These are phyloP conservation scores for Chamaenerion angustifolium DNA, from an alignment of 345 rosid genomes.

Conservation along the genomic window DNA sequence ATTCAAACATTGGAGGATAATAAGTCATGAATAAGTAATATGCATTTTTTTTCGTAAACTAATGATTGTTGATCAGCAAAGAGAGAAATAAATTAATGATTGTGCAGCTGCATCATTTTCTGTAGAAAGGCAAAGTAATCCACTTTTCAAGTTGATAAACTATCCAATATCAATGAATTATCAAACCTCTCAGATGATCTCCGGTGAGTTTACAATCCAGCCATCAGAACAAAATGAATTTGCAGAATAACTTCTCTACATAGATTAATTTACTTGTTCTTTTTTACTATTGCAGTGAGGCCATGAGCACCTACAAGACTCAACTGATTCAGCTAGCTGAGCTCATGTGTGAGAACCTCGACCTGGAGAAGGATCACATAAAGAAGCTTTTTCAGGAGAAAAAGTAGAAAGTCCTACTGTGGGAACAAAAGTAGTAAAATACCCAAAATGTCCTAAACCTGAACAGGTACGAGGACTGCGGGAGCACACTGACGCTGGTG, in stretches of 20 bases:
- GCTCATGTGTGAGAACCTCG: slow-evolving; percentile 67
- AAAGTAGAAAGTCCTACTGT: slow-evolving; percentile 64
- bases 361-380: slow-evolving; percentile 46
- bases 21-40: too few species aligned
- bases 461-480: slow-evolving; percentile 70
- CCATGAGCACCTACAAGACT: slow-evolving; percentile 54
- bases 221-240: not conserved
- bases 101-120: too few species aligned
- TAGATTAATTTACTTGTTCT: slow-evolving; percentile 1
- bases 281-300: slow-evolving; percentile 31
- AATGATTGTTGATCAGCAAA: too few species aligned
- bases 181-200: slow-evolving; percentile 45
- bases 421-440: slow-evolving; percentile 78
- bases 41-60: too few species aligned
- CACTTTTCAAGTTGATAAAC: too few species aligned
- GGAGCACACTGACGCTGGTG: slow-evolving; percentile 85
- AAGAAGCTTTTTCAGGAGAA: slow-evolving; percentile 42
- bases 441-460: slow-evolving; percentile 63
- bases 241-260: not conserved
- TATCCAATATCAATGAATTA: slow-evolving; percentile 38
- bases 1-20: too few species aligned
- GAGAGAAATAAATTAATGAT: too few species aligned
- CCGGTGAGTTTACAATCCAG: slow-evolving; percentile 22
- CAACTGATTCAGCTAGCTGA: slow-evolving; percentile 44
- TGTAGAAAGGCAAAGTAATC: too few species aligned